Base-by-base conservation (phyloP, 805 yeast species). In the Lipomyces japonicus region DNA sequence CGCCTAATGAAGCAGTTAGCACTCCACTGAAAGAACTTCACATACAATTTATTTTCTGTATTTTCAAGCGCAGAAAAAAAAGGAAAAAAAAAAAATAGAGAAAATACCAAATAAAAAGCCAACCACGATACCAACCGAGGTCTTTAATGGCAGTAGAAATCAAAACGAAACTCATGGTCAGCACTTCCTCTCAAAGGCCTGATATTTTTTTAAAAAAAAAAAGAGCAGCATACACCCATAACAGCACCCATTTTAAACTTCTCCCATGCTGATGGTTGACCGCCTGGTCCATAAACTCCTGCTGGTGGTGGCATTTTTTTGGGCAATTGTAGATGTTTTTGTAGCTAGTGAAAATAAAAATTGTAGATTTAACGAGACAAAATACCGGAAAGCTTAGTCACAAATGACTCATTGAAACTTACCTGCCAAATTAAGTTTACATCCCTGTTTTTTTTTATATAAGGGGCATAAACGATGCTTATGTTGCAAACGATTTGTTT, bases 221-320 rank as follows among this genome's bases (percentile, higher is more conserved):
- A 26, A 19, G 10, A 12, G 37, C 37, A 19, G 68, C 78, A 50
- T 71, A 73, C 81, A 57, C 99, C 99, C 97, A 93, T 93, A 74
- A 91, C 73, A 54, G 89, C 83, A 48, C 99, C 99, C 97, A 93
- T 93, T 73, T 93, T 93, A 79, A 93, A 86, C 73, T 93, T 93
- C 49, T 93, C 96, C 73, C 90, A 88, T 70, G 84, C 81, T 42
- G 96, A 84, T 50, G 95, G 95, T 59, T 66, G 52, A 19, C 28
- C 40, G 42, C 60, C 63, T 23, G 53, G 61, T 43, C 48, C 62
- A 26, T 53, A 56, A 34, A 57, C 61, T 44, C 42, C 49, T 46
- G 59, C 34, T 53, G 63, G 43, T 61, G 69, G 67, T n/a, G 69
- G 70, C 65, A 64, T 65, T 42, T n/a, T n/a, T 31, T 49, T n/a